Evolutionary conservation across 768 basidiomycete species (phyloP).

Genomic region (Agaricus sinodeliciosus): DNA sequence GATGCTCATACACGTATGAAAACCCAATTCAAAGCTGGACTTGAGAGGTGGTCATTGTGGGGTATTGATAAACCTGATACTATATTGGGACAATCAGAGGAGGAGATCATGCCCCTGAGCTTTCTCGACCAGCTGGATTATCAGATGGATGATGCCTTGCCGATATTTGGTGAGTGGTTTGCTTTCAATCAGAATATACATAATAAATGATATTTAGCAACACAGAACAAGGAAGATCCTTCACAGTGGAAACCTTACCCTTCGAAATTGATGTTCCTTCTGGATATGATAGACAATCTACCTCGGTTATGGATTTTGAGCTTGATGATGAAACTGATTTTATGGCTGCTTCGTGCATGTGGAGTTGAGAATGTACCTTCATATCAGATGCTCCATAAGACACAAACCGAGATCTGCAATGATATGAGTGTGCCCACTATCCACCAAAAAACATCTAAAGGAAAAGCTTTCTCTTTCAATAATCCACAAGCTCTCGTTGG

Average conservation of each 20-base stretch:
- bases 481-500: conserved; percentile 19
- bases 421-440: conserved; percentile 16
- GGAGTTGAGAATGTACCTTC: conserved; percentile 24
- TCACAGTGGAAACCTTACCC: conserved; percentile 15
- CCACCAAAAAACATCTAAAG: conserved; percentile 17
- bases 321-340: conserved; percentile 21
- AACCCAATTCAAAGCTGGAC: too few relatives aligned
- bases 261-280: conserved; percentile 15
- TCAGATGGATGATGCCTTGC: too few relatives aligned
- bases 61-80: too few relatives aligned
- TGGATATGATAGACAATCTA: conserved; percentile 26
- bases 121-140: too few relatives aligned
- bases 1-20: too few relatives aligned
- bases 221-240: background rate
- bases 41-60: too few relatives aligned
- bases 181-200: too few relatives aligned
- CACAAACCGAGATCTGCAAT: conserved; percentile 15
- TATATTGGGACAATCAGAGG: too few relatives aligned
- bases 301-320: conserved; percentile 23
- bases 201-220: too few relatives aligned
- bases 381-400: conserved; percentile 16
- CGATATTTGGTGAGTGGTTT: too few relatives aligned
- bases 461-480: conserved; percentile 25
- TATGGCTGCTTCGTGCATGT: conserved; percentile 23
- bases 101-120: too few relatives aligned